A percentile compares a stretch with the other conserved stretches of the same genome.
Conservation (phyloP, 2,329 filamentous ascomycete genomes). For the Leptographium radiaticola region DNA sequence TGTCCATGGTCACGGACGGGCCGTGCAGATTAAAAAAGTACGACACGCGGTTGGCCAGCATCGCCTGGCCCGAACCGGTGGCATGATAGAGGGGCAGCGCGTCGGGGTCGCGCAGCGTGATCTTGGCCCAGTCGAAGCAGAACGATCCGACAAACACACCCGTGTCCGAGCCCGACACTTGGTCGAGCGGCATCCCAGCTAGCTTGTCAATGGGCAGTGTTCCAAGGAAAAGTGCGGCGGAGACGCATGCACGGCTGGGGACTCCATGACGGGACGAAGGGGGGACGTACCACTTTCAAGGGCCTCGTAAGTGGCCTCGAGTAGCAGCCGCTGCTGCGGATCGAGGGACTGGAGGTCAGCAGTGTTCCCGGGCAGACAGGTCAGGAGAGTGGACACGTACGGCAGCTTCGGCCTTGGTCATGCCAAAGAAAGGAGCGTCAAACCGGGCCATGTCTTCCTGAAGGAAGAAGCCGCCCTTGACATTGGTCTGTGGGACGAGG, state of each 20-base stretch:
- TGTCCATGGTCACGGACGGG: constrained; percentile 28
- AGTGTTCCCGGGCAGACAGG: not conserved
- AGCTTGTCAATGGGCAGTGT: not conserved
- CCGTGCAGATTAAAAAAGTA: constrained; percentile 29
- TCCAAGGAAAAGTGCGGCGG: not conserved
- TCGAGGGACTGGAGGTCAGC: constrained; percentile 7
- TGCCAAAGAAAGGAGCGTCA: constrained; percentile 19
- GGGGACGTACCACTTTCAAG: constrained; percentile 12
- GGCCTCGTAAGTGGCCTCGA: constrained; percentile 15
- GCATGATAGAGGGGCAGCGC: constrained; percentile 18
- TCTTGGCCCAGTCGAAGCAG: constrained; percentile 17
- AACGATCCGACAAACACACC: constrained; percentile 15
- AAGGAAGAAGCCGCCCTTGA: constrained; percentile 20
- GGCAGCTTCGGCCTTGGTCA: constrained; percentile 17
- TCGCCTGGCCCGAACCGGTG: constrained; percentile 21
- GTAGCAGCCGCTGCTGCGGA: constrained; percentile 12
- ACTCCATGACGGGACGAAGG: not conserved
- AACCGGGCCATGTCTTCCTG: constrained; percentile 10
- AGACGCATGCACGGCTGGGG: not conserved
- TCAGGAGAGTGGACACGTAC: constrained; percentile 6
- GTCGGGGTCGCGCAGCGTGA: constrained; percentile 12
- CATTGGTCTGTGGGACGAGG: constrained; percentile 10
- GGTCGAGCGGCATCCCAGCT: constrained; percentile 13
- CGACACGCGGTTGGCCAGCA: constrained; percentile 26
- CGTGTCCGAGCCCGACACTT: constrained; percentile 11